Conservation (phyloP, 2,329 filamentous ascomycete genomes). For the Dichotomopilus funicola region DNA sequence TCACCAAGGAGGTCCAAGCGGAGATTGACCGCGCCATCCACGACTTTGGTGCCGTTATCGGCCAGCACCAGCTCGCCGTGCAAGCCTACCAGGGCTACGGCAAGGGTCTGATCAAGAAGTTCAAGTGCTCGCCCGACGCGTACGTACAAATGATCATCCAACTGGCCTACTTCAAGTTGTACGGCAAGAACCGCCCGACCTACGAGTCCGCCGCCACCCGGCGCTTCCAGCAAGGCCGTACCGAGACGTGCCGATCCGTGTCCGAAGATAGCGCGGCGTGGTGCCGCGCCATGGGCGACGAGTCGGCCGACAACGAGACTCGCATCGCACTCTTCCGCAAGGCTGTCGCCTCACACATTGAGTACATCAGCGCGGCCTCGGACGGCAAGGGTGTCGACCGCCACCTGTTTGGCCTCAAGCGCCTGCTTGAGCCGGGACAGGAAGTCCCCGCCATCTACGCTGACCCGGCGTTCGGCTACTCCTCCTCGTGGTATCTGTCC, state of each 20-base stretch:
- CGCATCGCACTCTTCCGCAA: conserved; percentile 72
- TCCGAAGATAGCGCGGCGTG: conserved; percentile 88
- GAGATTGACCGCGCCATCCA: conserved; percentile 73
- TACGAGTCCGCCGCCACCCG: conserved; percentile 95
- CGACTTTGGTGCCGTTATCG: conserved; percentile 77
- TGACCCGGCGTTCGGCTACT: conserved; percentile 82
- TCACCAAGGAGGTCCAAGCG: conserved; percentile 64
- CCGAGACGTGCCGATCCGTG: conserved; percentile 89
- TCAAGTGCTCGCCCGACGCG: conserved; percentile 95
- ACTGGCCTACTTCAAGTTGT: conserved; percentile 98
- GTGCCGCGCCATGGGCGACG: conserved; percentile 78
- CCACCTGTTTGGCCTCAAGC: conserved; percentile 96
- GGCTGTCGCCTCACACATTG: conserved; percentile 73
- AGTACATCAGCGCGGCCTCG: conserved; percentile 83
- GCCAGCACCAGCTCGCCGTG: conserved; percentile 82
- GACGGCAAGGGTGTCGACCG: conserved; percentile 93
- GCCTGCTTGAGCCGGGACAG: conserved; percentile 73
- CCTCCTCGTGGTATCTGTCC: conserved; percentile 80
- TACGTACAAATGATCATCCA: conserved; percentile 99
- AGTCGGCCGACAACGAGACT: conserved; percentile 54
- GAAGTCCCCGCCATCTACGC: conserved; percentile 75
- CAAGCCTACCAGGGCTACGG: conserved; percentile 97
- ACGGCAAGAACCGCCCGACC: conserved; percentile 92
- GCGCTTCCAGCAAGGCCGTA: conserved; percentile 92
- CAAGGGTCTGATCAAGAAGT: conserved; percentile 98